phyloP scores from a whole-genome alignment of 1,284 basidiomycete genomes.

The Dichomitus squalens region DNA sequence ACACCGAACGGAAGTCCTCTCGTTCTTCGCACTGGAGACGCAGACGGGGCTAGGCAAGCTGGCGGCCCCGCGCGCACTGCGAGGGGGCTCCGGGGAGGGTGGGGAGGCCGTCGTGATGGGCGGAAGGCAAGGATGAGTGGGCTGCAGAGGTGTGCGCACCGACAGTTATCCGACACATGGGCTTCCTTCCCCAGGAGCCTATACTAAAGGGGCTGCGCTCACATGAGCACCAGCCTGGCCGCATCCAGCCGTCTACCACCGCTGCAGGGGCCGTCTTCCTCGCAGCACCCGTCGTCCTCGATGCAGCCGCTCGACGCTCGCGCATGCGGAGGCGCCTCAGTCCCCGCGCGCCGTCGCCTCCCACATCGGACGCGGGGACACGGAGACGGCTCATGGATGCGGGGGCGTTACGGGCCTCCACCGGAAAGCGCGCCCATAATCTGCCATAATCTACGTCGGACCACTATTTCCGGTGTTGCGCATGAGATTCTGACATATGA shows the following conservation, averaged over 20 bases:
- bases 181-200: constrained; percentile 15
- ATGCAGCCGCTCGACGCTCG: no score
- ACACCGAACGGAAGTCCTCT: constrained; percentile 23
- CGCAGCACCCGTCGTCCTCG: neutral
- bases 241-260: neutral
- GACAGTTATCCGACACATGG: constrained; percentile 9
- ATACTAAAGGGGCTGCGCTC: constrained; percentile 7
- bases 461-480: constrained; percentile 11
- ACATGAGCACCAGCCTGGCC: constrained; percentile 10
- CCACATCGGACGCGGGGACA: constrained; percentile 2
- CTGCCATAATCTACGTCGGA: constrained; percentile 2
- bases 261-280: neutral
- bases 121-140: neutral
- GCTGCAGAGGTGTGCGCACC: neutral
- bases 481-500: constrained; percentile 17
- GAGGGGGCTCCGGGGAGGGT: neutral
- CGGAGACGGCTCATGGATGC: constrained; percentile 20
- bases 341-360: constrained; percentile 11
- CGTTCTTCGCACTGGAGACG: constrained; percentile 8
- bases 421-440: constrained; percentile 8
- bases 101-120: constrained; percentile 3
- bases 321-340: neutral
- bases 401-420: constrained; percentile 6
- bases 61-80: neutral
- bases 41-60: neutral